Conservation (phyloP, 768 basidiomycete genomes). For the Pleurotus tuber-regium region DNA sequence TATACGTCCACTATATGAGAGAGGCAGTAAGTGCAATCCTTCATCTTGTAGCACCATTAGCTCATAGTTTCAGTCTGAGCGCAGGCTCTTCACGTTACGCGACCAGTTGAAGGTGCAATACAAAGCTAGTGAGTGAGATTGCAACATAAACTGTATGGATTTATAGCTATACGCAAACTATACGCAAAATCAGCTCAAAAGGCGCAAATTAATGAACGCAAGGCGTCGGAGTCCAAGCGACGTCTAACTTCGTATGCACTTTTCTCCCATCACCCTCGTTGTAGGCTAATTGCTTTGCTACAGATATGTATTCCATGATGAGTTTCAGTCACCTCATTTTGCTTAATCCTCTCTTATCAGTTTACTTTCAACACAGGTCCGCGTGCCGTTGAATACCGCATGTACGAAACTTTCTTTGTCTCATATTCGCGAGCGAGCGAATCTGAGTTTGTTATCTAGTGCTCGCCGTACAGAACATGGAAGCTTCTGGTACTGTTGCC, state of each 20-base stretch:
- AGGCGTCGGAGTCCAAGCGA: constrained; percentile 78
- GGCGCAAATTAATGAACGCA: constrained; percentile 75
- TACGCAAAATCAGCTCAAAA: constrained; percentile 56
- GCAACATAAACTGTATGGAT: background rate
- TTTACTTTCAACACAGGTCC: constrained; percentile 51
- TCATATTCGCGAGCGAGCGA: constrained; percentile 6
- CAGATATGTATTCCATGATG: constrained; percentile 80
- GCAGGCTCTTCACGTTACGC: constrained; percentile 65
- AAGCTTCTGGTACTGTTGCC: constrained; percentile 69
- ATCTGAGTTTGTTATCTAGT: constrained; percentile 30
- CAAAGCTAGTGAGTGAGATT: constrained; percentile 33
- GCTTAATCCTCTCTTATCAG: constrained; percentile 11
- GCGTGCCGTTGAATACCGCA: constrained; percentile 79
- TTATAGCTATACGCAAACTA: constrained; percentile 37
- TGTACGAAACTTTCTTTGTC: constrained; percentile 33
- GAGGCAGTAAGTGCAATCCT: constrained; percentile 45
- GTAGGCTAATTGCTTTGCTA: background rate
- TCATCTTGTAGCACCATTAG: constrained; percentile 4
- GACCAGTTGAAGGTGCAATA: constrained; percentile 77
- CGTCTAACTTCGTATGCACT: constrained; percentile 67
- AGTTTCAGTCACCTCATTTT: constrained; percentile 29
- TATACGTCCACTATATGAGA: constrained; percentile 64
- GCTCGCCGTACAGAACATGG: constrained; percentile 90
- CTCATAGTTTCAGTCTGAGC: constrained; percentile 52
- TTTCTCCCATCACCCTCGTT: background rate